Evolutionary conservation across 1,284 basidiomycete species (phyloP), one percentile per base, ranked within the genome.

Genomic region (Rhodofomes roseus): DNA sequence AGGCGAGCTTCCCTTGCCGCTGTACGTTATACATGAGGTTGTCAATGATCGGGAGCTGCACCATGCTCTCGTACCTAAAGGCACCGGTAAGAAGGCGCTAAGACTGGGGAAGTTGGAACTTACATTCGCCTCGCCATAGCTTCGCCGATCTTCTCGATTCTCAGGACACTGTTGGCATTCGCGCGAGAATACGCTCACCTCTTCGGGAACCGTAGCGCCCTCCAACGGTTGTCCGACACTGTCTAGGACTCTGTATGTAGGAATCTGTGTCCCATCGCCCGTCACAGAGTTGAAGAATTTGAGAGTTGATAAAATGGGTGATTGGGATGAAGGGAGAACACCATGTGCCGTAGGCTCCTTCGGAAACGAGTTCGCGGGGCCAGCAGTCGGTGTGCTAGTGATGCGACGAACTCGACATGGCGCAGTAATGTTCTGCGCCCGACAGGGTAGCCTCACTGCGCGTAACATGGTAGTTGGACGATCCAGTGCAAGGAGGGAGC

Each of bases 1-100:
- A 97, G 5, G 92, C 93, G 67, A 96, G 95, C 70, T 95, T 93
- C 29, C 95, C 95, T 74, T 97, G 95, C 18, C 95, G 83, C 72
- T 97, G 95, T 2, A 95, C 86, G 68, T 95, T 96, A 76, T 95
- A 93, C 22, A 97, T 80, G 27, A 96, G 80, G 64, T 89, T 95
- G 75, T 97, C 95, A 69, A 96, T 79, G 37, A 87, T 85, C 0
- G 95, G 95, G 43, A 96, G 78, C 23, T 95, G 80, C 37, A 86
- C 84, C 93, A 95, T 95, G 59, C 87, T 80, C 72, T 90, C 86
- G 68, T 95, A 91, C 65, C 87, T 89, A 63, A 22, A 34, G 23
- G 43, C 16, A 22, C 6, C 43, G 20, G 20, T 27, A 44, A 44
- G 43, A 44, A 5, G 16, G 8, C 2, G 43, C 18, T 4, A 4